Conservation (phyloP, 352 stramenopile species). For the Peronospora destructor region DNA sequence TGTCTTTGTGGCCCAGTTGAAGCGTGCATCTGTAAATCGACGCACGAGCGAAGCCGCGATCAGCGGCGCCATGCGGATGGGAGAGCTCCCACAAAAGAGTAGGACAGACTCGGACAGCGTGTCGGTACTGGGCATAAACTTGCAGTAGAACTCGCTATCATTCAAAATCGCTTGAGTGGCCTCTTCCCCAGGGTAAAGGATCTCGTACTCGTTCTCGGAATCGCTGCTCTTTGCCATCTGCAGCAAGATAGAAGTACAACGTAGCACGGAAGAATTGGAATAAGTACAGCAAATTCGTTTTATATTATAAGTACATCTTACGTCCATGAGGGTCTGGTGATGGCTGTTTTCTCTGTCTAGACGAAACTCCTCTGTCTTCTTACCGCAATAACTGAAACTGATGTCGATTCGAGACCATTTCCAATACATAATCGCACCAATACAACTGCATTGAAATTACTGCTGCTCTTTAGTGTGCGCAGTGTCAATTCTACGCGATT, state of each 20-base stretch:
- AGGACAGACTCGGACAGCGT: constrained; percentile 48
- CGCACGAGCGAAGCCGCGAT: constrained; percentile 44
- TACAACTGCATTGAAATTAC: no score
- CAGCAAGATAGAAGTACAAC: background rate
- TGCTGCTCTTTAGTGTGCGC: no score
- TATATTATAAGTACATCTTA: background rate
- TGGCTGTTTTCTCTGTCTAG: no score
- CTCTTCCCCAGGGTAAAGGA: constrained; percentile 42
- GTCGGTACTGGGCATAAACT: constrained; percentile 46
- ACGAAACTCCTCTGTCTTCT: no score
- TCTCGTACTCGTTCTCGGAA: constrained; percentile 54
- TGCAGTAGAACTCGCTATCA: constrained; percentile 45
- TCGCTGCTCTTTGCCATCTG: constrained; percentile 15
- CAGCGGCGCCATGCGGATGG: constrained; percentile 44
- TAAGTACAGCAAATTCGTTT: background rate
- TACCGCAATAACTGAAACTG: no score
- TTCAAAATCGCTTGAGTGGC: constrained; percentile 41
- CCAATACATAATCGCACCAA: no score
- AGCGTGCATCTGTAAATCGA: constrained; percentile 62
- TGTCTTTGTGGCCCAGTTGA: constrained; percentile 80
- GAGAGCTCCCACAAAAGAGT: constrained; percentile 52
- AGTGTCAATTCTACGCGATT: no score
- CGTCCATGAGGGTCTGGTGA: background rate
- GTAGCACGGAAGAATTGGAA: background rate
- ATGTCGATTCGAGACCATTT: no score